phyloP scores from a whole-genome alignment of 345 rosid genomes.

The rapeseed (Brassica napus) region Da-Ae NC_063440.1:21585501-21586000 shows the following conservation, averaged over 20 bases:
- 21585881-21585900: slow-evolving; percentile 18
- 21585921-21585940: slow-evolving; percentile 19
- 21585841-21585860: slow-evolving; percentile 15
- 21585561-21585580: not conserved
- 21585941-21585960: slow-evolving; percentile 4
- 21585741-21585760: not conserved
- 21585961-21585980: not conserved
- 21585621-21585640: slow-evolving; percentile 12
- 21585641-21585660: slow-evolving; percentile 21
- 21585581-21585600: not conserved
- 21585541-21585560: not conserved
- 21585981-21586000: not conserved
- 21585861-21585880: slow-evolving; percentile 24
- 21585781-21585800: not conserved
- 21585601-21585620: not conserved
- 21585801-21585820: not conserved
- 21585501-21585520: too few species aligned
- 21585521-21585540: too few species aligned
- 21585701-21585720: slow-evolving; percentile 3
- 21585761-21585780: not conserved
- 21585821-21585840: slow-evolving; percentile 5
- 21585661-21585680: slow-evolving; percentile 23
- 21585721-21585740: slow-evolving; percentile 1
- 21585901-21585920: slow-evolving; percentile 40
- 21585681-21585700: slow-evolving; percentile 25